Conservation (phyloP, 192 early-diverging fungal genomes). For the Bifiguratus adelaidae region DNA sequence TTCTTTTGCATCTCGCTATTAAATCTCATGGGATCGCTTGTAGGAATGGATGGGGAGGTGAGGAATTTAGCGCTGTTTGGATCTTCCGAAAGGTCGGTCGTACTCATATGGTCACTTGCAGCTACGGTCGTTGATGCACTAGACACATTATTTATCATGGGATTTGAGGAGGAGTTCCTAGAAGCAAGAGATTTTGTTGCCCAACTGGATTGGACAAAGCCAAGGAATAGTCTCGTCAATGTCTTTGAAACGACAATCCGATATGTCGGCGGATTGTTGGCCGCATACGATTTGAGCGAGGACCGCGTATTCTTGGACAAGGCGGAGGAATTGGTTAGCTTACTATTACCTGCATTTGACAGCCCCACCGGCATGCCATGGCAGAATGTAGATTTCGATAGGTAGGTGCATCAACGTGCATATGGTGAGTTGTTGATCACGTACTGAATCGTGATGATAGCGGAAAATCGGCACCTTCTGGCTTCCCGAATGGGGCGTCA, state of each 20-base stretch:
- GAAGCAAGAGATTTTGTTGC: constrained; percentile 56
- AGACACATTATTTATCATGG: constrained; percentile 85
- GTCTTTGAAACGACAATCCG: constrained; percentile 86
- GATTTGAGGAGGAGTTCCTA: constrained; percentile 65
- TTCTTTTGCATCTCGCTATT: neutral
- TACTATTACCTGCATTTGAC: constrained; percentile 63
- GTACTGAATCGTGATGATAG: constrained; percentile 10
- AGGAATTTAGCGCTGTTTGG: neutral
- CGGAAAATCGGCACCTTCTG: constrained; percentile 10
- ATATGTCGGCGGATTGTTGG: constrained; percentile 68
- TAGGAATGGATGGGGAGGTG: constrained; percentile 44
- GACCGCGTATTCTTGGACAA: constrained; percentile 59
- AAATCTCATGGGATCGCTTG: neutral
- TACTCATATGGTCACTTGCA: constrained; percentile 1
- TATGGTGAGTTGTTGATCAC: constrained; percentile 10
- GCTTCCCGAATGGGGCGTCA: constrained; percentile 9
- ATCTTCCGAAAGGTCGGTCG: neutral
- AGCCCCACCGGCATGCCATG: constrained; percentile 64
- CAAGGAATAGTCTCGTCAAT: constrained; percentile 30
- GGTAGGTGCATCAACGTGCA: constrained; percentile 5
- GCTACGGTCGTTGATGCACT: constrained; percentile 78
- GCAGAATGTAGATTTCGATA: constrained; percentile 42
- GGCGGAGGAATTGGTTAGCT: constrained; percentile 55
- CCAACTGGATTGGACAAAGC: constrained; percentile 40
- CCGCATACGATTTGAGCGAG: constrained; percentile 73